Conservation (phyloP, 495 filamentous ascomycete species). For the Mycothermus thermophilus region DNA sequence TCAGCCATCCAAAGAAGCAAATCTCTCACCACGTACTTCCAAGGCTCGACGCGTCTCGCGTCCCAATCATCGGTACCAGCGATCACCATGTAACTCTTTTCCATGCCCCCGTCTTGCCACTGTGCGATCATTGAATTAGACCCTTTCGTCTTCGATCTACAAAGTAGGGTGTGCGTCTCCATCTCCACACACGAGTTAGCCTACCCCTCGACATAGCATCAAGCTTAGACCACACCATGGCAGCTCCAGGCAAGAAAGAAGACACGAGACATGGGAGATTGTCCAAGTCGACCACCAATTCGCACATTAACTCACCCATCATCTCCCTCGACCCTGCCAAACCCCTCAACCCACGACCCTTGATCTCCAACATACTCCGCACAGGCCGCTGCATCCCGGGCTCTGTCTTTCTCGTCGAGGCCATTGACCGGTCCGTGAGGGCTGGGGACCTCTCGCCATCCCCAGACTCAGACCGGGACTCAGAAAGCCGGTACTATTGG, state of each 20-base stretch:
- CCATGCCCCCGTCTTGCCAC: too few relatives aligned
- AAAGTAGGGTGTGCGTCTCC: neutral
- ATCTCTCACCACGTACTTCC: too few relatives aligned
- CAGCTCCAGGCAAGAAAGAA: neutral
- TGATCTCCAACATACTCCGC: conserved; percentile 32
- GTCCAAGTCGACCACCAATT: neutral
- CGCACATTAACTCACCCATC: neutral
- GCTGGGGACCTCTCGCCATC: conserved; percentile 1
- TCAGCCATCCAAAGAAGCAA: neutral
- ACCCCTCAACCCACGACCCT: conserved; percentile 35
- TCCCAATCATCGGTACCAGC: too few relatives aligned
- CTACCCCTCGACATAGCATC: neutral
- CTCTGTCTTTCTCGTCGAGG: conserved; percentile 33
- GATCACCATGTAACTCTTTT: too few relatives aligned
- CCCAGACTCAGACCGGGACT: neutral
- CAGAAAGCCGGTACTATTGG: neutral
- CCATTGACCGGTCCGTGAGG: conserved; percentile 17
- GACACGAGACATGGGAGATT: neutral
- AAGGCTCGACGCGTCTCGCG: too few relatives aligned
- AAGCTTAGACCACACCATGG: neutral
- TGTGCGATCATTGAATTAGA: too few relatives aligned
- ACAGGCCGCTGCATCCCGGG: conserved; percentile 25
- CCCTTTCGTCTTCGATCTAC: too few relatives aligned
- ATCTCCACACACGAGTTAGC: neutral
- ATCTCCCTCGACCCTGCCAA: conserved; percentile 8